Percentiles rank a stretch among this genome's conserved stretches.
Conservation (phyloP, 768 basidiomycete species). For the Cyclocybe aegerita region DNA sequence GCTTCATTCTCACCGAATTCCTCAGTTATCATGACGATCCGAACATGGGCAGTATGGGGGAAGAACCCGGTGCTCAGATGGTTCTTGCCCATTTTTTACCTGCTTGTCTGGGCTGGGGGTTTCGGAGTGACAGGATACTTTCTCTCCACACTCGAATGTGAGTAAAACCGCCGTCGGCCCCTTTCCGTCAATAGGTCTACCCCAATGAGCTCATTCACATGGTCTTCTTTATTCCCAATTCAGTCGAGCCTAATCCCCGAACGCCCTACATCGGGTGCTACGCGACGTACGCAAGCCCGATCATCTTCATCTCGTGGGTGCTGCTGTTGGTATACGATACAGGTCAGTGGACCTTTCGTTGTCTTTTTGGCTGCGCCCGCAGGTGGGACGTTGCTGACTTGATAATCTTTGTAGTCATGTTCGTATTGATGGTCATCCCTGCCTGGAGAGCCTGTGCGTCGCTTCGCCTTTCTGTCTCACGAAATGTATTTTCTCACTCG, state of each 20-base stretch:
- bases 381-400: not conserved
- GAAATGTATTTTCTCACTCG: not conserved
- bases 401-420: conserved; percentile 8
- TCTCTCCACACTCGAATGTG: conserved; percentile 10
- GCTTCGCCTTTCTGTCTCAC: not conserved
- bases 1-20: not conserved
- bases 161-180: not conserved
- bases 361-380: not conserved
- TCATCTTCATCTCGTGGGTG: conserved; percentile 18
- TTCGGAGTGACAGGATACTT: conserved; percentile 5
- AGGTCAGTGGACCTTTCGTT: conserved; percentile 1
- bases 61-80: conserved; percentile 8
- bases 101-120: not conserved
- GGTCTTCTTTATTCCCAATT: not conserved
- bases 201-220: not conserved
- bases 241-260: conserved; percentile 17
- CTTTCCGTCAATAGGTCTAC: not conserved
- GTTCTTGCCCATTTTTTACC: conserved; percentile 7
- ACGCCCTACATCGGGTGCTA: conserved; percentile 18
- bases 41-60: conserved; percentile 16
- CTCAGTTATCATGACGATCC: conserved; percentile 13
- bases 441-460: conserved; percentile 15
- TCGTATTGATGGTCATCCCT: conserved; percentile 15
- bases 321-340: conserved; percentile 15
- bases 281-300: conserved; percentile 13